A percentile compares a stretch with the other conserved stretches of the same genome.
phyloP scores from a whole-genome alignment of 768 basidiomycete species.

The Agaricus subrufescens region DNA sequence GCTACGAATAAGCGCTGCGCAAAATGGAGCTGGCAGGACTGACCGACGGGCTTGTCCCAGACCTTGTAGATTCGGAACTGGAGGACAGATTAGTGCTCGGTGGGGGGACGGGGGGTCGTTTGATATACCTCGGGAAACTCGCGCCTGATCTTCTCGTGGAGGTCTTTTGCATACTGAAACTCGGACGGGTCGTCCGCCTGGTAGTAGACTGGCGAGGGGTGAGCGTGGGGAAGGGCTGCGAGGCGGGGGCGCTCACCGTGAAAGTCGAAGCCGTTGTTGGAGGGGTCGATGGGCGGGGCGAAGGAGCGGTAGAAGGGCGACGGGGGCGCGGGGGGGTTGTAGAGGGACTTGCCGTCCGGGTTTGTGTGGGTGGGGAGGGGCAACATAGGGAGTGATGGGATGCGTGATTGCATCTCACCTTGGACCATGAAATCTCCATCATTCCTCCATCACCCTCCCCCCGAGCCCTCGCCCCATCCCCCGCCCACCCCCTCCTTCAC shows the following conservation, averaged over 20 bases:
- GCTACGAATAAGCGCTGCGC: background rate
- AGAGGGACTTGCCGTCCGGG: conserved; percentile 52
- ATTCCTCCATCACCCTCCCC: conserved; percentile 30
- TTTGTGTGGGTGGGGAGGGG: conserved; percentile 38
- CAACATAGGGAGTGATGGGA: no score
- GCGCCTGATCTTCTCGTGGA: conserved; percentile 53
- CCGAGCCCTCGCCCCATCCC: conserved; percentile 25
- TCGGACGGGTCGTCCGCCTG: conserved; percentile 39
- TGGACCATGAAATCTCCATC: conserved; percentile 37
- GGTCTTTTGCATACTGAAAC: conserved; percentile 41
- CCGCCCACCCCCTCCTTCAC: conserved; percentile 44
- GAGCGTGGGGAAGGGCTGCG: background rate
- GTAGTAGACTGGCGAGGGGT: conserved; percentile 51
- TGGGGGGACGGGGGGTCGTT: background rate
- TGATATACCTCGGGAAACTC: conserved; percentile 63
- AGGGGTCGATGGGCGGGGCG: conserved; percentile 46
- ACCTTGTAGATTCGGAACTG: conserved; percentile 59
- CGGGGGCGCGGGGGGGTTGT: conserved; percentile 39
- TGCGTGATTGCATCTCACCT: background rate
- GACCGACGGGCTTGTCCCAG: conserved; percentile 61
- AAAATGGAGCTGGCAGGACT: conserved; percentile 14
- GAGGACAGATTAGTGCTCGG: conserved; percentile 2
- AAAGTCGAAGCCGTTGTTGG: conserved; percentile 67
- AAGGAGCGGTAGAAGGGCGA: conserved; percentile 53
- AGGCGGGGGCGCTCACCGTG: conserved; percentile 43